Evolutionary conservation across 495 filamentous ascomycete species (phyloP).

Genomic region (Geopyxis carbonaria): DNA sequence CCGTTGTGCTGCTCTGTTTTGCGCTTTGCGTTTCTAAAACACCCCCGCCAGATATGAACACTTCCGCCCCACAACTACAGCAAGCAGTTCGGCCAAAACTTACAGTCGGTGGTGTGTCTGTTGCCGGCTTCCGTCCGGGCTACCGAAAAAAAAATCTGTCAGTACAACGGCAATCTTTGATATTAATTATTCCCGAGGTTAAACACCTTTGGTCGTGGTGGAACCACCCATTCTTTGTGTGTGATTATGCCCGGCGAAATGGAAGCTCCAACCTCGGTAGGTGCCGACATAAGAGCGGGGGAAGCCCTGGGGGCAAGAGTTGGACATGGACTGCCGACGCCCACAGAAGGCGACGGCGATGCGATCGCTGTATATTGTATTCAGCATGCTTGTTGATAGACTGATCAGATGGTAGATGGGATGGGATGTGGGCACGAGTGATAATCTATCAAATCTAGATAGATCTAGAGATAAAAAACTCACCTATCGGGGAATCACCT

Average conservation of each 20-base stretch:
- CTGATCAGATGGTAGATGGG: not conserved
- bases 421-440: not conserved
- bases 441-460: not conserved
- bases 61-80: not conserved
- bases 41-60: not conserved
- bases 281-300: not conserved
- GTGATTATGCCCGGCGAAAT: constrained; percentile 32
- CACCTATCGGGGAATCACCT: constrained; percentile 7
- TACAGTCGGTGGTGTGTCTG: constrained; percentile 66
- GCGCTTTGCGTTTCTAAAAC: constrained; percentile 57
- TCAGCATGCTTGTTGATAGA: not conserved
- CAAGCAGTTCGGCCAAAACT: no score
- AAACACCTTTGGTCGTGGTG: constrained; percentile 58
- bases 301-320: constrained; percentile 16
- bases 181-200: constrained; percentile 1
- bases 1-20: constrained; percentile 83
- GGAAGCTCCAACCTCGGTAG: constrained; percentile 7
- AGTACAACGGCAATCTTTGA: not conserved
- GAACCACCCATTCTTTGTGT: constrained; percentile 74
- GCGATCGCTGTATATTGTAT: constrained; percentile 13
- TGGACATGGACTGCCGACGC: constrained; percentile 19
- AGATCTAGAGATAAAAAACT: not conserved
- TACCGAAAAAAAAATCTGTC: no score
- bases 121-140: constrained; percentile 85
- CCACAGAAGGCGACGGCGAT: constrained; percentile 23